Evolutionary conservation across 805 yeast species (phyloP).

Genomic region (Blastobotrys americana): DNA sequence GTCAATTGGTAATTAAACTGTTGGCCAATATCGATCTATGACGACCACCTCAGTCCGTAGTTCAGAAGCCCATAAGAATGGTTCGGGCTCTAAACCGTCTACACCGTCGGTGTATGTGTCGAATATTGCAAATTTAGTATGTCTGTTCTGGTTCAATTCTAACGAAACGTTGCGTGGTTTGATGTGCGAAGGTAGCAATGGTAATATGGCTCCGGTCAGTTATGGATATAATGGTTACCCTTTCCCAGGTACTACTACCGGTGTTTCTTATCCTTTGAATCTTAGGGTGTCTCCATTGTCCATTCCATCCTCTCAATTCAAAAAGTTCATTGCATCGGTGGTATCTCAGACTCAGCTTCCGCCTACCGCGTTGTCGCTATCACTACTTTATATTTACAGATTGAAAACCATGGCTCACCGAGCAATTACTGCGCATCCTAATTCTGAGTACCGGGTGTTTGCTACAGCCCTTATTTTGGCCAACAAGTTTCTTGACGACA

Average conservation of each 20-base stretch:
- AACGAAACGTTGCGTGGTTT: not conserved
- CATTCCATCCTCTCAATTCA: slow-evolving; percentile 17
- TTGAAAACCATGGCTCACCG: slow-evolving; percentile 21
- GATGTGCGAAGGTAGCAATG: not conserved
- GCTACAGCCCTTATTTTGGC: slow-evolving; percentile 69
- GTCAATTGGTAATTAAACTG: too few species aligned
- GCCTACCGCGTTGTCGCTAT: slow-evolving; percentile 27
- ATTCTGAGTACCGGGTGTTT: slow-evolving; percentile 35
- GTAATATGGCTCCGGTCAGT: not conserved
- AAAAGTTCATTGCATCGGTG: slow-evolving; percentile 24
- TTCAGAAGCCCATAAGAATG: too few species aligned
- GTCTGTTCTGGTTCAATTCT: slow-evolving; percentile 28
- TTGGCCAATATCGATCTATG: too few species aligned
- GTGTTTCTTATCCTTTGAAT: too few species aligned
- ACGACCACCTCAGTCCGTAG: too few species aligned
- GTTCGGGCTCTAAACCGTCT: not conserved
- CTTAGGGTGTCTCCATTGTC: slow-evolving; percentile 6
- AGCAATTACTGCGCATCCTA: slow-evolving; percentile 24
- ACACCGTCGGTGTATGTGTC: slow-evolving; percentile 13
- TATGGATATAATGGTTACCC: not conserved
- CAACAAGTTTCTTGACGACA: slow-evolving; percentile 88
- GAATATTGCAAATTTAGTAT: slow-evolving; percentile 26
- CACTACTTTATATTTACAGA: slow-evolving; percentile 29
- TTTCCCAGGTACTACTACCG: slow-evolving; percentile 9
- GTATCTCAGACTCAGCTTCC: slow-evolving; percentile 28